Percentiles rank a stretch among this genome's conserved stretches.
Evolutionary conservation across 2,329 filamentous ascomycete genomes (phyloP).

Genomic region (Fusarium denticulatum): DNA sequence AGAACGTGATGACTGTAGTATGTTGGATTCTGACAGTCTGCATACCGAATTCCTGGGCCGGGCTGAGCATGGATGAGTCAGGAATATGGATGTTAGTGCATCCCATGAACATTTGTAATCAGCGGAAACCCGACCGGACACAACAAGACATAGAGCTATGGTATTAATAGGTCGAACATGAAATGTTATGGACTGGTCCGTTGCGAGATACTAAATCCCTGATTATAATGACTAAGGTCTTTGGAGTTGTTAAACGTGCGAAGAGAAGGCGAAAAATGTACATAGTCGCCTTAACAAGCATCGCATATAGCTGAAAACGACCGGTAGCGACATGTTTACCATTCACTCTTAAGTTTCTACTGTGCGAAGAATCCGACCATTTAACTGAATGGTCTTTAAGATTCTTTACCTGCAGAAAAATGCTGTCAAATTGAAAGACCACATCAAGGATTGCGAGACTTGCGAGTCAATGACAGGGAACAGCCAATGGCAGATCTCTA

Average conservation of each 20-base stretch:
- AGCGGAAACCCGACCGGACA: neutral
- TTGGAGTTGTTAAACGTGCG: neutral
- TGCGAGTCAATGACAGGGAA: neutral
- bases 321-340: neutral
- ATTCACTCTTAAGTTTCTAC: neutral
- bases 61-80: conserved; percentile 8
- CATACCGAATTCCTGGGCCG: neutral
- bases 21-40: neutral
- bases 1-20: neutral
- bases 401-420: neutral
- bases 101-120: conserved; percentile 13
- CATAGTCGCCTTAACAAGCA: neutral
- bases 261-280: neutral
- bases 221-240: neutral
- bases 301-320: neutral
- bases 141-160: neutral
- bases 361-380: too few relatives aligned
- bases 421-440: neutral
- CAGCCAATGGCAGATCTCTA: conserved; percentile 23
- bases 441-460: neutral
- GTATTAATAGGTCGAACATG: neutral
- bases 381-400: rapidly evolving
- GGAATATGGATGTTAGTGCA: conserved; percentile 2
- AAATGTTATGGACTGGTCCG: neutral
- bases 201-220: neutral